Evolutionary conservation across 2,329 filamentous ascomycete genomes (phyloP), one percentile per base, ranked within the genome.

Genomic region (Aureobasidium sp.): DNA sequence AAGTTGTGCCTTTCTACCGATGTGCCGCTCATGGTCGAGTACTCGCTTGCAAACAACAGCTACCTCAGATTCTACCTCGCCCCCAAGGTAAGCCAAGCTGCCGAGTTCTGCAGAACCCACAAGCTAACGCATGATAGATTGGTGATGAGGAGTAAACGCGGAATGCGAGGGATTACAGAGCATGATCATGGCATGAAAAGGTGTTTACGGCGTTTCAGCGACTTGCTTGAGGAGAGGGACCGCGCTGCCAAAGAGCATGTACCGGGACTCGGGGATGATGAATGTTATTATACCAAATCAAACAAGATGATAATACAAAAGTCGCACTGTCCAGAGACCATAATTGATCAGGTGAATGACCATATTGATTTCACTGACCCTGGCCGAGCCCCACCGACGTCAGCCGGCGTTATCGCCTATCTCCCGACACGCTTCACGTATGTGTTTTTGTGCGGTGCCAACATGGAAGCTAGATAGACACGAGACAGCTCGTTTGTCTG

Each of bases 1-100:
- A 94, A 89, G 79, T 87, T 99, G 70, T 96, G 89, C 79, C 84
- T 99, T 69, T 97, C 93, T 59, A 92, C 91, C 77, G 94, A 99
- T 78, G 93, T 99, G 57, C 94, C 94, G 32, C 86, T 99, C 68
- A 82, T 97, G 70, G 94, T 99, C 48, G 94, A 99, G 81, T 99
- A 97, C 77, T 81, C 79, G 61, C 78, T 97, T 65, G 82, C 82
- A 61, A 88, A 89, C 67, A 91, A 86, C 80, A 94, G 90, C 76
- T 94, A 94, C 77, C 79, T 99, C 77, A 86, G 93, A 72, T 99
- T 97, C 85, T 99, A 97, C 79, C 86, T 99, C 70, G 94, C 94
- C 67, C 94, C 94, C 67, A 99, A 99, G 91, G 94, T 94, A 79
- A 64, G 83, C 1, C 36, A 8, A 34, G 13, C 73, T 46, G 50